Conservation (phyloP, 441 rosid species). For the Populus hybrid region DNA sequence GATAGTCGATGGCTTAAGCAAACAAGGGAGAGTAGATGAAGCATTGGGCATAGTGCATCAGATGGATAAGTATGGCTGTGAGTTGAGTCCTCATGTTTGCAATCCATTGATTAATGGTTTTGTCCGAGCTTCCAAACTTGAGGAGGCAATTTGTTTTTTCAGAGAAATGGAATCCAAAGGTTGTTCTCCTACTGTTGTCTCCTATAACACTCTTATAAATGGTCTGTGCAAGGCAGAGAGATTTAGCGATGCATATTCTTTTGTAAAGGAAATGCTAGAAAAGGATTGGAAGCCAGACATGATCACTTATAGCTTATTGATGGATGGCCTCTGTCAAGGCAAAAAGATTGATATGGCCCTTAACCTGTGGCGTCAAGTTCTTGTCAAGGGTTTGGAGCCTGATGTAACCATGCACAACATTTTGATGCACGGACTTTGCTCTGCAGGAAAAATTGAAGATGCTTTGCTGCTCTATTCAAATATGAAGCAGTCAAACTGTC, state of each 20-base stretch:
- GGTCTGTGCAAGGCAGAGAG: conserved; percentile 80
- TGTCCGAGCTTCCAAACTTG: conserved; percentile 57
- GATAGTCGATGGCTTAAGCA: conserved; percentile 66
- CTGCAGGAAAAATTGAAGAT: conserved; percentile 61
- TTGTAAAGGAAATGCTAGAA: conserved; percentile 77
- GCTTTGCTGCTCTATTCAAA: conserved; percentile 54
- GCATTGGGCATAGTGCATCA: conserved; percentile 44
- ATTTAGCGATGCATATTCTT: conserved; percentile 55
- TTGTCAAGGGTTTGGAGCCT: conserved; percentile 60
- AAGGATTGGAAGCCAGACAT: conserved; percentile 67
- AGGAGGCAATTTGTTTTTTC: conserved; percentile 53
- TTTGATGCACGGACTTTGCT: conserved; percentile 81
- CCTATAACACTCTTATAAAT: conserved; percentile 67
- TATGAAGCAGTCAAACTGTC: conserved; percentile 50
- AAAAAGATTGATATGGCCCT: conserved; percentile 66
- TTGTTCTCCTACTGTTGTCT: conserved; percentile 50
- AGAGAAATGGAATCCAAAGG: conserved; percentile 53
- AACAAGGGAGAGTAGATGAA: conserved; percentile 67
- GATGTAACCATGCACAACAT: conserved; percentile 77
- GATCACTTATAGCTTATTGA: conserved; percentile 72
- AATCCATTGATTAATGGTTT: conserved; percentile 68
- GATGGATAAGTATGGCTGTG: conserved; percentile 45
- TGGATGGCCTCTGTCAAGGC: conserved; percentile 72
- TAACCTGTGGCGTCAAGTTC: conserved; percentile 60
- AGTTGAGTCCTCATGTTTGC: conserved; percentile 51